Percentiles rank a stretch among this genome's conserved stretches.
phyloP scores from a whole-genome alignment of 23 red algal species.

The Cyanidiococcus yangmingshanensis region DNA sequence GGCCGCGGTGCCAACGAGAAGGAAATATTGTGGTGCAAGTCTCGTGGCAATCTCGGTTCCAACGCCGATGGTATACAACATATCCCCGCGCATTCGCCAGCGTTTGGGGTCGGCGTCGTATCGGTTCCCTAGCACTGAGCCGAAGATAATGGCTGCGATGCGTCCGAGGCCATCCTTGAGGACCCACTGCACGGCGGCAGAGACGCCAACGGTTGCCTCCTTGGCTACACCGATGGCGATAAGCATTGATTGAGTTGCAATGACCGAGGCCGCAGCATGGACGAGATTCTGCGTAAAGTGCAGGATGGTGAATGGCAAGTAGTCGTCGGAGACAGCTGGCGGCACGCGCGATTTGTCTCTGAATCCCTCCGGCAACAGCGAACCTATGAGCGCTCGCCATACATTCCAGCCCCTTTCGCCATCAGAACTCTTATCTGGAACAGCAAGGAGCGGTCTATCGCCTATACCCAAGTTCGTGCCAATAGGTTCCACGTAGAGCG shows the following conservation, averaged over 20 bases:
- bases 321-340: conserved; percentile 21
- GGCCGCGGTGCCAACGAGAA: conserved; percentile 22
- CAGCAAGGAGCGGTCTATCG: background rate
- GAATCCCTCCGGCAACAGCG: conserved; percentile 17
- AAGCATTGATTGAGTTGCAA: conserved; percentile 28
- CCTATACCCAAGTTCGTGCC: background rate
- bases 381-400: background rate
- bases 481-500: background rate
- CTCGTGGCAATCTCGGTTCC: conserved; percentile 24
- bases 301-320: conserved; percentile 26
- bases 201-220: conserved; percentile 18
- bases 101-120: conserved; percentile 34
- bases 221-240: conserved; percentile 16
- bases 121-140: conserved; percentile 25
- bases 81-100: conserved; percentile 31
- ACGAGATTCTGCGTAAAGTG: conserved; percentile 33
- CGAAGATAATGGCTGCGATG: conserved; percentile 26
- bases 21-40: conserved; percentile 14
- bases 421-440: background rate
- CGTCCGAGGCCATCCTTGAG: conserved; percentile 29
- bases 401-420: background rate
- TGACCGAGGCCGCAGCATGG: conserved; percentile 13
- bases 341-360: background rate
- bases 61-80: conserved; percentile 26
- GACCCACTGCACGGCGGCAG: conserved; percentile 26